Percentiles rank a stretch among this genome's conserved stretches.
Evolutionary conservation across 2,329 filamentous ascomycete genomes (phyloP).

Genomic region (Paracamarosporium sp.): DNA sequence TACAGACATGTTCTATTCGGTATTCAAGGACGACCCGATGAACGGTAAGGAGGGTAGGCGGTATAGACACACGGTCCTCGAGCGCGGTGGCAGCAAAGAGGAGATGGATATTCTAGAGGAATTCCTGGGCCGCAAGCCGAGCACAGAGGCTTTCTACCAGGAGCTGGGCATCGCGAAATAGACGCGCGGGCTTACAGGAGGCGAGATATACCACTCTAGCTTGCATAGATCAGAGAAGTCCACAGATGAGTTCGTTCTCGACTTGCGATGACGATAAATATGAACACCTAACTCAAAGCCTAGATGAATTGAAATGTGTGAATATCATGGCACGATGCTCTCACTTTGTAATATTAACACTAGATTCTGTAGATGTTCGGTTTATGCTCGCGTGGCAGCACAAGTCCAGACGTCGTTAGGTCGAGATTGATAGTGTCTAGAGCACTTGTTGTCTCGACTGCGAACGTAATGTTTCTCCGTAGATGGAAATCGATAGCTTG

Average conservation of each 20-base stretch:
- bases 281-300: neutral
- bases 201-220: neutral
- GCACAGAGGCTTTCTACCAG: slow-evolving; percentile 79
- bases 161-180: slow-evolving; percentile 66
- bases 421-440: neutral
- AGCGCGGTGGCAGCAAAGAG: slow-evolving; percentile 78
- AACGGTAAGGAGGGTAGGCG: slow-evolving; percentile 73
- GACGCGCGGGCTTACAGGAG: neutral
- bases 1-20: slow-evolving; percentile 83
- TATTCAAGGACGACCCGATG: slow-evolving; percentile 82
- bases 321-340: neutral
- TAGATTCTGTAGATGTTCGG: neutral
- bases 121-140: slow-evolving; percentile 79
- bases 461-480: neutral
- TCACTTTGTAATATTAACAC: neutral
- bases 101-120: slow-evolving; percentile 82
- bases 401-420: neutral
- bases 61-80: slow-evolving; percentile 79
- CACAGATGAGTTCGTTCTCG: neutral
- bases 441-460: neutral
- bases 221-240: neutral
- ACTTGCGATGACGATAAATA: neutral
- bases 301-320: neutral
- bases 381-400: neutral
- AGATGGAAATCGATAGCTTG: neutral